phyloP scores from a whole-genome alignment of 2,329 filamentous ascomycete genomes.

The Talaromyces piceae region DNA sequence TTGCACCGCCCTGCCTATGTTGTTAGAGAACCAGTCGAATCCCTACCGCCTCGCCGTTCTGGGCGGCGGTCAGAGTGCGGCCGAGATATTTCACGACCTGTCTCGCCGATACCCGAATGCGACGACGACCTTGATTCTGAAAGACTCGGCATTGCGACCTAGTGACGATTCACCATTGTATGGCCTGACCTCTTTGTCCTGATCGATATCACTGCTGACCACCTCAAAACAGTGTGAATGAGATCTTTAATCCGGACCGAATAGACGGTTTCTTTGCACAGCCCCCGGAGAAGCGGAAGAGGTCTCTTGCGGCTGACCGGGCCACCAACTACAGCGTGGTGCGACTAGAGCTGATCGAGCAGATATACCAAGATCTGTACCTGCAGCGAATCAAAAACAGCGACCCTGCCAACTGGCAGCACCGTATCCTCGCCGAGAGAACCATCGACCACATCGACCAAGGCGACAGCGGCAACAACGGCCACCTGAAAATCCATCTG shows the following conservation, averaged over 20 bases:
- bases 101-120: slow-evolving; percentile 75
- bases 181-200: slow-evolving; percentile 24
- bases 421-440: slow-evolving; percentile 66
- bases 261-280: slow-evolving; percentile 70
- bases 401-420: slow-evolving; percentile 69
- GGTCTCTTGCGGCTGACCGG: slow-evolving; percentile 60
- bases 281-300: slow-evolving; percentile 54
- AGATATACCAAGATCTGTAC: slow-evolving; percentile 81
- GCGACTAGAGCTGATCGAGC: slow-evolving; percentile 79
- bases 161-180: slow-evolving; percentile 96
- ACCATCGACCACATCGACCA: slow-evolving; percentile 55
- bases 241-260: slow-evolving; percentile 86
- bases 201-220: neutral
- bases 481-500: slow-evolving; percentile 54
- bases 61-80: slow-evolving; percentile 84
- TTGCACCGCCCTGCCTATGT: slow-evolving; percentile 38
- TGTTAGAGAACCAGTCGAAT: slow-evolving; percentile 32
- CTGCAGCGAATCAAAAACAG: slow-evolving; percentile 66
- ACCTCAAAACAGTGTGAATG: slow-evolving; percentile 64
- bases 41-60: slow-evolving; percentile 72
- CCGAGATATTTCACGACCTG: slow-evolving; percentile 90
- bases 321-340: slow-evolving; percentile 95
- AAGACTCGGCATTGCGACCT: slow-evolving; percentile 73
- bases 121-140: slow-evolving; percentile 69
- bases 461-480: slow-evolving; percentile 42